phyloP scores from a whole-genome alignment of 257 asterid species.

The Gynochthodes officinalis region DNA sequence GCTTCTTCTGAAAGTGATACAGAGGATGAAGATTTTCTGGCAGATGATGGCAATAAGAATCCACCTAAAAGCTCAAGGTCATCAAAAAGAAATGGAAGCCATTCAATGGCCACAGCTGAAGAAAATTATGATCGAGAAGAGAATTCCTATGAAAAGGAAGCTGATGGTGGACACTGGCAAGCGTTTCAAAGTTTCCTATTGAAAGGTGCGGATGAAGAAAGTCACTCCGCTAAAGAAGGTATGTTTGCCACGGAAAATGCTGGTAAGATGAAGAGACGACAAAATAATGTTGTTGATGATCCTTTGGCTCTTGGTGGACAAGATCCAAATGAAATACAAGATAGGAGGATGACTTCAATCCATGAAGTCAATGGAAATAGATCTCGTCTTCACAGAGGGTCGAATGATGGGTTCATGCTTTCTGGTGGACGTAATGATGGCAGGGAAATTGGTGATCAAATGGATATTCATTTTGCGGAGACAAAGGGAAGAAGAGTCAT shows the following conservation, averaged over 20 bases:
- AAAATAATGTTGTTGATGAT: constrained; percentile 41
- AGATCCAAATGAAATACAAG: constrained; percentile 42
- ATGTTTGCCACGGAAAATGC: constrained; percentile 61
- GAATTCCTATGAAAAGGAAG: constrained; percentile 43
- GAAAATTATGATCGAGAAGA: constrained; percentile 31
- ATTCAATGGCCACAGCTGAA: constrained; percentile 34
- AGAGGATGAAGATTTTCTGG: constrained; percentile 40
- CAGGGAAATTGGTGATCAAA: constrained; percentile 32
- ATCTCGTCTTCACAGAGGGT: constrained; percentile 37
- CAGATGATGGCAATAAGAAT: constrained; percentile 28
- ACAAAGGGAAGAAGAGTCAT: constrained; percentile 51
- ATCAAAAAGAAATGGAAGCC: constrained; percentile 47
- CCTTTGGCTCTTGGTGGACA: constrained; percentile 44
- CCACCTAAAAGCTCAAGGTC: constrained; percentile 35
- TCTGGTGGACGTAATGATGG: constrained; percentile 39
- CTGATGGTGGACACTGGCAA: constrained; percentile 69
- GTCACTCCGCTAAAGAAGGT: constrained; percentile 35
- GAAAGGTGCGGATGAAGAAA: constrained; percentile 60
- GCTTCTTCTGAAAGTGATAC: constrained; percentile 38
- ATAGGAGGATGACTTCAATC: constrained; percentile 34
- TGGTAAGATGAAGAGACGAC: constrained; percentile 41
- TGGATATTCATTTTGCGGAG: constrained; percentile 52
- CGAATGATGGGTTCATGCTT: constrained; percentile 45
- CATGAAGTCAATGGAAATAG: constrained; percentile 33
- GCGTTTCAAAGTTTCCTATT: constrained; percentile 85